These are phyloP conservation scores for Mortierella sp. DNA, from an alignment of 371 early-diverging fungal genomes.

Conservation along the genomic window DNA sequence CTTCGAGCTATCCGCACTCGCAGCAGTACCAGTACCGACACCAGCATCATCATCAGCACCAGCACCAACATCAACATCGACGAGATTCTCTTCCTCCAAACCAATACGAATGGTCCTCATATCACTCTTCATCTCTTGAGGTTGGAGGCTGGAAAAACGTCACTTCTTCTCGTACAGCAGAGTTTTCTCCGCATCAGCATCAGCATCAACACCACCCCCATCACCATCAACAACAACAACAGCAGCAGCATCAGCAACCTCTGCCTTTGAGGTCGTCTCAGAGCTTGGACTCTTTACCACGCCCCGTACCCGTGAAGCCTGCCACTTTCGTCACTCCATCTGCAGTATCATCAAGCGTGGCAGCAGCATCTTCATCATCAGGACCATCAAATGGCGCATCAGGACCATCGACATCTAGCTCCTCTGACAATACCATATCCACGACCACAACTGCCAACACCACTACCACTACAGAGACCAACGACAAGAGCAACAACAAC, in stretches of 20 bases:
- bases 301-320: conserved; percentile 38
- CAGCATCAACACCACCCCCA: conserved; percentile 8
- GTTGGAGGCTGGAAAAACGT: too few relatives aligned
- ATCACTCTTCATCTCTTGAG: not conserved
- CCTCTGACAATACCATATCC: not conserved
- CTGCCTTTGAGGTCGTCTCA: conserved; percentile 4
- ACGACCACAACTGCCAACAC: not conserved
- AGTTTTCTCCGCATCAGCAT: conserved; percentile 5
- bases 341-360: not conserved
- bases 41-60: conserved; percentile 16
- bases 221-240: not conserved
- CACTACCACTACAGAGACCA: not conserved
- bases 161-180: not conserved
- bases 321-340: conserved; percentile 3
- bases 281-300: conserved; percentile 19
- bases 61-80: conserved; percentile 8
- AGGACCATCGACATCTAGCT: not conserved
- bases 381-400: not conserved
- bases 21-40: conserved; percentile 23
- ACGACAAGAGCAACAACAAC: not conserved
- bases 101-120: not conserved
- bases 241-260: not conserved
- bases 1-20: conserved; percentile 4
- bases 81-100: not conserved
- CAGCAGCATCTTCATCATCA: conserved; percentile 4